These are phyloP conservation scores for Hondaea fermentalgiana DNA, from an alignment of 108 stramenopile genomes.

Conservation along the genomic window DNA sequence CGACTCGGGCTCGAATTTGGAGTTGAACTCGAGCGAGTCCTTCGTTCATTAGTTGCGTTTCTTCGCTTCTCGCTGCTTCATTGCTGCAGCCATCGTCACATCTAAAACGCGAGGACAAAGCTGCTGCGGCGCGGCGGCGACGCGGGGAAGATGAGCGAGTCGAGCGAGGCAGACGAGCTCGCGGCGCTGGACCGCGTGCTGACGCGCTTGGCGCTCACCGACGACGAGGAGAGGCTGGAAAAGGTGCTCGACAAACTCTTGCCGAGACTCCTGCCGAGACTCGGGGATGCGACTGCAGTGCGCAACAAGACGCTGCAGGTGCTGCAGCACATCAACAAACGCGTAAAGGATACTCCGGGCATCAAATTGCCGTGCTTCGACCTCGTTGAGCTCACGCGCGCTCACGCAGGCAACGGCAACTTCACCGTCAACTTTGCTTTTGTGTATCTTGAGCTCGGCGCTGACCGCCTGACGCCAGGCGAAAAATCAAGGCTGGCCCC, in stretches of 20 bases:
- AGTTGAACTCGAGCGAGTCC: too few species aligned
- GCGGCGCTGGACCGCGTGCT: not conserved
- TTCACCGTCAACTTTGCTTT: slow-evolving; percentile 3
- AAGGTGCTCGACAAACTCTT: not conserved
- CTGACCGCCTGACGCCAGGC: not conserved
- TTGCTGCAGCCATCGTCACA: too few species aligned
- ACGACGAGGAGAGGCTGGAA: not conserved
- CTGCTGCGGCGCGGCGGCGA: too few species aligned
- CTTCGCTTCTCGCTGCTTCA: too few species aligned
- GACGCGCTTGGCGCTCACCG: not conserved
- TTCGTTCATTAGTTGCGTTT: too few species aligned
- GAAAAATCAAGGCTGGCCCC: not conserved
- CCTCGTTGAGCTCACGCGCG: not conserved
- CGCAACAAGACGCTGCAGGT: not conserved
- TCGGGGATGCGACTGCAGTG: not conserved
- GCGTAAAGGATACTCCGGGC: not conserved
- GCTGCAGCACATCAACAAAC: slow-evolving; percentile 16
- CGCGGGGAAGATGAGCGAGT: not conserved
- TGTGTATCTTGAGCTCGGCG: not conserved
- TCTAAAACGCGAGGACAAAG: too few species aligned
- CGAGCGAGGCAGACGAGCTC: not conserved
- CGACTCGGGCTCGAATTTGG: too few species aligned
- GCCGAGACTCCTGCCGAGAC: not conserved
- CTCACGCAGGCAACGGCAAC: not conserved
- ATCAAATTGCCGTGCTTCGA: slow-evolving; percentile 19